These are phyloP conservation scores for Fagus sylvatica DNA, from an alignment of 306 rosid genomes.

Conservation along the genomic window DNA sequence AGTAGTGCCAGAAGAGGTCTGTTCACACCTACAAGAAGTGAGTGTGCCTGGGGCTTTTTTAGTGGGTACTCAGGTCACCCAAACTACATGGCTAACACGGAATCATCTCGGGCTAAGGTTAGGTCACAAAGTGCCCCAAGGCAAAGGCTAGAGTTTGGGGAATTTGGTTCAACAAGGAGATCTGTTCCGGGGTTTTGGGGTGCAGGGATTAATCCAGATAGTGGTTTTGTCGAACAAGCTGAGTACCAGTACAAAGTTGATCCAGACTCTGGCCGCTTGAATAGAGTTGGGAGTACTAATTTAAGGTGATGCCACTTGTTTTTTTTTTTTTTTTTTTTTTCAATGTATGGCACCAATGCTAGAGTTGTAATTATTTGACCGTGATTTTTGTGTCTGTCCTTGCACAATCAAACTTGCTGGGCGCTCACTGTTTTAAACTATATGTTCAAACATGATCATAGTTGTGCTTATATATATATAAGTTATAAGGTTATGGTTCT, in stretches of 20 bases:
- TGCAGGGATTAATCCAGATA: conserved; percentile 48
- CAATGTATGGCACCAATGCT: conserved; percentile 30
- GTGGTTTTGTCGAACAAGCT: conserved; percentile 27
- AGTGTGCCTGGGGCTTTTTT: conserved; percentile 66
- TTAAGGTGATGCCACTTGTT: conserved; percentile 44
- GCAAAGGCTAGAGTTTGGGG: conserved; percentile 82
- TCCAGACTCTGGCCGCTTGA: conserved; percentile 40
- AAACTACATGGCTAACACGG: conserved; percentile 87
- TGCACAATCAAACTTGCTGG: conserved; percentile 2
- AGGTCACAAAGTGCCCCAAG: conserved; percentile 94
- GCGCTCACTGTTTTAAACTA: neutral
- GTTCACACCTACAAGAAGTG: conserved; percentile 78
- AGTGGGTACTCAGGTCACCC: conserved; percentile 61
- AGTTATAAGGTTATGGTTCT: neutral
- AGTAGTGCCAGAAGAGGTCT: conserved; percentile 55
- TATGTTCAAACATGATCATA: neutral
- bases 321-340: neutral
- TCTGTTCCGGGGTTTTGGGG: conserved; percentile 55
- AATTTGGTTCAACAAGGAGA: conserved; percentile 41
- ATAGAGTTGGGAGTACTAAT: conserved; percentile 49
- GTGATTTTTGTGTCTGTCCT: conserved; percentile 26
- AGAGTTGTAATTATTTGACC: conserved; percentile 48
- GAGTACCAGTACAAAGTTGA: conserved; percentile 40
- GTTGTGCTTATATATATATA: neutral
- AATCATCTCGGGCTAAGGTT: conserved; percentile 82